These are phyloP conservation scores for Tubosaeta brunneosetosa DNA, from an alignment of 768 basidiomycete genomes.

Conservation along the genomic window DNA sequence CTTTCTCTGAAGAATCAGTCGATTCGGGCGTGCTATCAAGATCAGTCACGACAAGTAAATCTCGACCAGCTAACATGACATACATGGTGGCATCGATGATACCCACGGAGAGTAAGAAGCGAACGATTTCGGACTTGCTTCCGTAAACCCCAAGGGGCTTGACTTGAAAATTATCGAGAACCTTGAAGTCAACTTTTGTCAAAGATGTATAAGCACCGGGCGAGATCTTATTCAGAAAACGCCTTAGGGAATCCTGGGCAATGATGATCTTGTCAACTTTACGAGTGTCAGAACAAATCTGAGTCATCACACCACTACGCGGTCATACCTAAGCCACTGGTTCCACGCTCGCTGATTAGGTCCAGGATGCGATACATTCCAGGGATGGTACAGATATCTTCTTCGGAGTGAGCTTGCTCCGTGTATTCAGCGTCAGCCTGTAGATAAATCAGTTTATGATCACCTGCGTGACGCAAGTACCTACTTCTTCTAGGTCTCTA, in stretches of 20 bases:
- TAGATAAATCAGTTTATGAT: not conserved
- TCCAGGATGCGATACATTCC: constrained; percentile 53
- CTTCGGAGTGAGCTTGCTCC: constrained; percentile 9
- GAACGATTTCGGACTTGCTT: constrained; percentile 45
- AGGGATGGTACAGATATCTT: constrained; percentile 30
- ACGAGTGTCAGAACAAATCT: not conserved
- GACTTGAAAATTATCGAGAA: constrained; percentile 41
- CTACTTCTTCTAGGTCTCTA: constrained; percentile 15
- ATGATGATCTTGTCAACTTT: constrained; percentile 64
- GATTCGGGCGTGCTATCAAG: constrained; percentile 12
- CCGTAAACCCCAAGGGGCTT: constrained; percentile 57
- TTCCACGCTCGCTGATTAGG: constrained; percentile 47
- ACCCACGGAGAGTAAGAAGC: constrained; percentile 38
- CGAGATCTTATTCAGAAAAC: constrained; percentile 43
- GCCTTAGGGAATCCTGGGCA: constrained; percentile 44
- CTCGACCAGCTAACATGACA: constrained; percentile 11
- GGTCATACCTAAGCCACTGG: constrained; percentile 46
- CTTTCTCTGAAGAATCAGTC: constrained; percentile 1
- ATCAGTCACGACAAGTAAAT: not conserved
- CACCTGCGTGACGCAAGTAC: not conserved
- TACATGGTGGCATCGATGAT: constrained; percentile 39
- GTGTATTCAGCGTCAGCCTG: constrained; percentile 16
- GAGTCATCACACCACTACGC: not conserved
- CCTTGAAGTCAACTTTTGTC: constrained; percentile 54
- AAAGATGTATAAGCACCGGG: constrained; percentile 52